Percentiles rank a stretch among this genome's conserved stretches.
phyloP scores from a whole-genome alignment of 495 filamentous ascomycete genomes.

The Aspergillus carlsbadensis region DNA sequence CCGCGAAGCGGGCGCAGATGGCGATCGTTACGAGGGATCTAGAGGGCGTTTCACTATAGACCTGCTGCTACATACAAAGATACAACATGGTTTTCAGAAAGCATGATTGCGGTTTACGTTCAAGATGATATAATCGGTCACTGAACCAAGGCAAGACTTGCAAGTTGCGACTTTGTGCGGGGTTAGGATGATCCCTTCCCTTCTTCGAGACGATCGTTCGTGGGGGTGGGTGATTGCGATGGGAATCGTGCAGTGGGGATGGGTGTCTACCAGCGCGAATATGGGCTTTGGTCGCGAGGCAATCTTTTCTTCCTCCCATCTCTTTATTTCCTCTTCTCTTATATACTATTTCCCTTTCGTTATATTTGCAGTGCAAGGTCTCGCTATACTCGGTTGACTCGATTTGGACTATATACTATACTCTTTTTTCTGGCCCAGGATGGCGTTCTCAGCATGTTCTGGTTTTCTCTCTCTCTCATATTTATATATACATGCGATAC shows the following conservation, averaged over 20 bases:
- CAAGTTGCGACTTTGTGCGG: not conserved
- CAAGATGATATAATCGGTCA: too few relatives aligned
- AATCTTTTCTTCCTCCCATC: too few relatives aligned
- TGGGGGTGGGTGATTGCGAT: not conserved
- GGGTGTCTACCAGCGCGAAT: too few relatives aligned
- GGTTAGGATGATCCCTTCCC: not conserved
- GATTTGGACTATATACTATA: not conserved
- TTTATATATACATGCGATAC: not conserved
- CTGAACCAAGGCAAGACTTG: not conserved
- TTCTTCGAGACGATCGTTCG: not conserved
- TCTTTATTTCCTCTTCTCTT: too few relatives aligned
- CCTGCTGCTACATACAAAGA: not conserved
- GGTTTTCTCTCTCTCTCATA: not conserved
- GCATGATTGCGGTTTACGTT: too few relatives aligned
- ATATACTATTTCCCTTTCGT: too few relatives aligned
- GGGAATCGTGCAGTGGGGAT: not conserved
- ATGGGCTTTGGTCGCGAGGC: too few relatives aligned
- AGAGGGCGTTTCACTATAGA: conserved; percentile 49
- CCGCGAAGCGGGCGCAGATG: conserved; percentile 89
- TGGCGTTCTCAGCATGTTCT: not conserved
- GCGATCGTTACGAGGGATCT: conserved; percentile 83
- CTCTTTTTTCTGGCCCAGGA: not conserved
- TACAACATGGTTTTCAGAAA: not conserved
- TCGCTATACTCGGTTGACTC: not conserved
- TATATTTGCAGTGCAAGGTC: too few relatives aligned